A percentile compares a stretch with the other conserved stretches of the same genome.
phyloP scores from a whole-genome alignment of 768 basidiomycete genomes.

The Suillus luteus region DNA sequence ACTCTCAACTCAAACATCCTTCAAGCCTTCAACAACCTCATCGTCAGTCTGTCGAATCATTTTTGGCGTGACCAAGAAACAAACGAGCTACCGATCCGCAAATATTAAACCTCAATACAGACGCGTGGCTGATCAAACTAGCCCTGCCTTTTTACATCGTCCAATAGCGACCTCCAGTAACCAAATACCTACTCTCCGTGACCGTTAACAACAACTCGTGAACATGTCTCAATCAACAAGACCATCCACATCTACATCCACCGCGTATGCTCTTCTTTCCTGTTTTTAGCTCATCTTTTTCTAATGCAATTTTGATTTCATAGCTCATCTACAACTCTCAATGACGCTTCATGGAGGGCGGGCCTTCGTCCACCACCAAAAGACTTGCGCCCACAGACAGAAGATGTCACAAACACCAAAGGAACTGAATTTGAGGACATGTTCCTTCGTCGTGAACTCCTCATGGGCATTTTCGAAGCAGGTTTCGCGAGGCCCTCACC shows the following conservation, averaged over 20 bases:
- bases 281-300: slow-evolving; percentile 11
- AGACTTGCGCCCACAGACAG: slow-evolving; percentile 93
- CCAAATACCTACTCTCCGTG: slow-evolving; percentile 14
- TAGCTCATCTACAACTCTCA: slow-evolving; percentile 32
- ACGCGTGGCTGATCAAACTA: slow-evolving; percentile 26
- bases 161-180: slow-evolving; percentile 11
- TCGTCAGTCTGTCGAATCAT: slow-evolving; percentile 15
- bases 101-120: slow-evolving; percentile 20
- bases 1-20: slow-evolving; percentile 34
- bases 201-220: slow-evolving; percentile 16
- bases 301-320: slow-evolving; percentile 4
- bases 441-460: slow-evolving; percentile 87
- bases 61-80: slow-evolving; percentile 20
- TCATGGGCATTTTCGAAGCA: slow-evolving; percentile 99
- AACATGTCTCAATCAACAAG: slow-evolving; percentile 35
- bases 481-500: slow-evolving; percentile 96
- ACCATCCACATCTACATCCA: slow-evolving; percentile 35
- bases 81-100: slow-evolving; percentile 14
- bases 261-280: slow-evolving; percentile 11
- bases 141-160: slow-evolving; percentile 16
- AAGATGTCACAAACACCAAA: slow-evolving; percentile 93
- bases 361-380: slow-evolving; percentile 85
- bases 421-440: slow-evolving; percentile 97
- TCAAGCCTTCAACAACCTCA: slow-evolving; percentile 17
- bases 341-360: slow-evolving; percentile 61